These are phyloP conservation scores for Talaromyces sp. DNA, from an alignment of 2,329 filamentous ascomycete species.

Conservation along the genomic window DNA sequence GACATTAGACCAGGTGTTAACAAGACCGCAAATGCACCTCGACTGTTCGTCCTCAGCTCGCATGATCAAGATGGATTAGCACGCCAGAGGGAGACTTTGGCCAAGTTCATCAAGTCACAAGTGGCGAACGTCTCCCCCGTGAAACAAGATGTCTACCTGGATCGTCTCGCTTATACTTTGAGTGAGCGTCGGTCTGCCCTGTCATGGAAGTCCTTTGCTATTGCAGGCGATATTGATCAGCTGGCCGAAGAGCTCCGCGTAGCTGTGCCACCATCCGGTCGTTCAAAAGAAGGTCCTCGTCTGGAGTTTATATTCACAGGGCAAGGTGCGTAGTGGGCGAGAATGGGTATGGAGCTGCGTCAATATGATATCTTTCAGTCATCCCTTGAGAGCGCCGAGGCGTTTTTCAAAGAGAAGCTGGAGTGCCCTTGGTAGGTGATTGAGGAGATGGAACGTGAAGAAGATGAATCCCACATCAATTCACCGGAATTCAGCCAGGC, in stretches of 20 bases:
- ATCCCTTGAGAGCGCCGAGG: not conserved
- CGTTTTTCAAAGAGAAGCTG: not conserved
- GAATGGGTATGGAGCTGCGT: constrained; percentile 17
- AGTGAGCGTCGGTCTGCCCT: not conserved
- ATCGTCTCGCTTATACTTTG: not conserved
- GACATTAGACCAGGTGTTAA: constrained; percentile 12
- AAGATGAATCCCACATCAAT: not conserved
- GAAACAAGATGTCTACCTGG: not conserved
- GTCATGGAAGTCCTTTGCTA: not conserved
- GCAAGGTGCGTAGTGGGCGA: constrained; percentile 21
- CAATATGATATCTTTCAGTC: constrained; percentile 8
- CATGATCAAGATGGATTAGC: constrained; percentile 5
- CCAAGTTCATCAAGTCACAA: not conserved
- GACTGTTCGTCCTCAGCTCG: not conserved
- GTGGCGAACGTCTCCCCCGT: not conserved
- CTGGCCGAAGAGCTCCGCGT: not conserved
- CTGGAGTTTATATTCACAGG: constrained; percentile 23
- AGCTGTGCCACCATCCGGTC: not conserved
- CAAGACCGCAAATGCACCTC: not conserved
- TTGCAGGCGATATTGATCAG: not conserved
- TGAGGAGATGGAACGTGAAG: not conserved
- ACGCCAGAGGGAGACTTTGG: not conserved
- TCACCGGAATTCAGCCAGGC: constrained; percentile 1
- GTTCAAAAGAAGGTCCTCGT: not conserved
- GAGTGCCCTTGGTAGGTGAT: not conserved